These are phyloP conservation scores for Carex arenaria DNA, from an alignment of 202 grass and related monocot genomes.

Conservation along the genomic window DNA sequence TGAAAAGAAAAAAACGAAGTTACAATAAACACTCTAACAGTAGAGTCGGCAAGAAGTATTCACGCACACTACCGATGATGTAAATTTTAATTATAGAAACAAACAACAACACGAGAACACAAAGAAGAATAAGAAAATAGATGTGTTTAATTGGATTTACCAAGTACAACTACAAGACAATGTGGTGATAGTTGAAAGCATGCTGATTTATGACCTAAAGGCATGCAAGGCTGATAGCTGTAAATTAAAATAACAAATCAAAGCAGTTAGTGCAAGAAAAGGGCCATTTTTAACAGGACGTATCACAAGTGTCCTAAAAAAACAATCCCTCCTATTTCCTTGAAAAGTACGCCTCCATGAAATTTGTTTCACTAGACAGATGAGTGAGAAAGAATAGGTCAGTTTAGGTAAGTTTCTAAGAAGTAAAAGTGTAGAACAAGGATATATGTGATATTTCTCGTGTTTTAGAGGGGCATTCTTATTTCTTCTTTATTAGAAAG, in stretches of 20 bases:
- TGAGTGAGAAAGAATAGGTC: background rate
- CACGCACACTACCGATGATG: background rate
- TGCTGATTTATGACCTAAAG: conserved; percentile 16
- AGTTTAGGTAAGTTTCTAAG: background rate
- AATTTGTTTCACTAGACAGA: background rate
- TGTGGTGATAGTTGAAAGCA: conserved; percentile 9
- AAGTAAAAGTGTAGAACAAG: background rate
- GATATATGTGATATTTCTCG: background rate
- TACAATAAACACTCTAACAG: background rate
- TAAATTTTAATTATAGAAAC: background rate
- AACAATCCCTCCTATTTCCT: background rate
- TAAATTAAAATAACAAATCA: conserved; percentile 1
- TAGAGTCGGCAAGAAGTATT: background rate
- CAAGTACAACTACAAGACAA: conserved; percentile 6
- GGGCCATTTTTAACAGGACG: background rate
- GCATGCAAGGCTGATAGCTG: conserved; percentile 22
- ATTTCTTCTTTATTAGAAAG: background rate
- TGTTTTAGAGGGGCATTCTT: background rate
- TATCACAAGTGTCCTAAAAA: background rate
- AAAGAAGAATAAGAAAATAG: background rate
- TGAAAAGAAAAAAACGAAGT: background rate
- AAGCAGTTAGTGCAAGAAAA: background rate
- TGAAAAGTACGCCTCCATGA: background rate
- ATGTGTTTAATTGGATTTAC: conserved; percentile 13
- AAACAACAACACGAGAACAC: background rate